Evolutionary conservation across 2,329 filamentous ascomycete genomes (phyloP).

Genomic region (Fusarium nelsonii): DNA sequence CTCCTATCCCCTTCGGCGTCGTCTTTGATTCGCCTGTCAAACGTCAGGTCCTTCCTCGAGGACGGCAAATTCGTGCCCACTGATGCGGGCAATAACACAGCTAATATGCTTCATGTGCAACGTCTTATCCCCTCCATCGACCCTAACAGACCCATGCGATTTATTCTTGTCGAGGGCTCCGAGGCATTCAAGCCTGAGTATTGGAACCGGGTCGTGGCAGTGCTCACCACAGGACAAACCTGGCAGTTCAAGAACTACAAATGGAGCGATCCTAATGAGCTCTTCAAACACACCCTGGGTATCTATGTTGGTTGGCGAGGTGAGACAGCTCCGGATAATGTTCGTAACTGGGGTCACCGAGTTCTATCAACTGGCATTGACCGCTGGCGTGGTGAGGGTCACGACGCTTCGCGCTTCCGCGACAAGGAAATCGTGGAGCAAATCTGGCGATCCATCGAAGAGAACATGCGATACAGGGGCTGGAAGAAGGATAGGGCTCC

Average conservation of each 20-base stretch:
- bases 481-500: conserved; percentile 82
- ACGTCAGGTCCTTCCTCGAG: conserved; percentile 94
- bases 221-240: conserved; percentile 96
- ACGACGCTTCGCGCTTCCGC: conserved; percentile 75
- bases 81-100: conserved; percentile 74
- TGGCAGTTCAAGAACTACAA: conserved; percentile 99
- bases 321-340: conserved; percentile 80
- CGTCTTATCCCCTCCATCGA: conserved; percentile 80
- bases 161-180: conserved; percentile 93
- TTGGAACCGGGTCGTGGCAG: conserved; percentile 93
- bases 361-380: conserved; percentile 86
- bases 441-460: conserved; percentile 91
- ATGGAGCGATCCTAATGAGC: conserved; percentile 87
- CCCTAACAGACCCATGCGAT: conserved; percentile 80
- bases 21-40: conserved; percentile 92
- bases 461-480: conserved; percentile 85
- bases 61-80: conserved; percentile 84
- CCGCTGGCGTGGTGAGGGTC: conserved; percentile 75
- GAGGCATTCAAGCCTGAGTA: conserved; percentile 98
- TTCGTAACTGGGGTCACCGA: conserved; percentile 87
- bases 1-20: conserved; percentile 96
- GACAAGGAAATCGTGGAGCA: conserved; percentile 93
- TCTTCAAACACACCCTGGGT: conserved; percentile 90
- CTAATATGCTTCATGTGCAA: conserved; percentile 87
- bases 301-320: conserved; percentile 93